phyloP scores from a whole-genome alignment of 805 yeast species.

The Candida verbasci region DNA sequence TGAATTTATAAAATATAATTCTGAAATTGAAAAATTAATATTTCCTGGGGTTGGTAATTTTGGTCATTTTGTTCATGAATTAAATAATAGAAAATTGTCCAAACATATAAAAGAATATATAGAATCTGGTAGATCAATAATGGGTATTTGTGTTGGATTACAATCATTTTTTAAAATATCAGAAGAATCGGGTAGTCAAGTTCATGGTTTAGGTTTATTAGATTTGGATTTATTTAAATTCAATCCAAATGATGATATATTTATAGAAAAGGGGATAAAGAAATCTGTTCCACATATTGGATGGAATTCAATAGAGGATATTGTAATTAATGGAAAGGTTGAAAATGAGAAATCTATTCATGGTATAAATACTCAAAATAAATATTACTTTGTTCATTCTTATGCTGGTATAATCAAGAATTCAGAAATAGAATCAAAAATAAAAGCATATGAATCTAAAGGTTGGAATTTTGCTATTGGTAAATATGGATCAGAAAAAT shows the following conservation, averaged over 20 bases:
- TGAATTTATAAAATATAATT: slow-evolving; percentile 43
- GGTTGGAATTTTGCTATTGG: slow-evolving; percentile 75
- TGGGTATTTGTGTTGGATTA: slow-evolving; percentile 98
- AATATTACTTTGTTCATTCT: slow-evolving; percentile 94
- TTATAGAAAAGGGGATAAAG: slow-evolving; percentile 22
- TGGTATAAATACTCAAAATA: slow-evolving; percentile 60
- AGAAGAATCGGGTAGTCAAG: slow-evolving; percentile 56
- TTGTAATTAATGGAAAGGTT: slow-evolving; percentile 19
- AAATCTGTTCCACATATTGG: slow-evolving; percentile 97
- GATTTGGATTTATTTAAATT: slow-evolving; percentile 53
- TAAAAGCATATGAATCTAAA: slow-evolving; percentile 11
- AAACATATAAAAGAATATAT: slow-evolving; percentile 66
- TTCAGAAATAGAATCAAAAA: slow-evolving; percentile 18
- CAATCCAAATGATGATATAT: slow-evolving; percentile 31
- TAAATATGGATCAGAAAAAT: slow-evolving; percentile 71
- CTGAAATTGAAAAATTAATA: slow-evolving; percentile 54
- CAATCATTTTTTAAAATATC: slow-evolving; percentile 78
- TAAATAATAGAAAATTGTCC: slow-evolving; percentile 57
- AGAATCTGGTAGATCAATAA: slow-evolving; percentile 72
- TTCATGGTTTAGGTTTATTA: slow-evolving; percentile 45
- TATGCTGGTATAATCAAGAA: slow-evolving; percentile 68
- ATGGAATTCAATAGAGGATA: slow-evolving; percentile 63
- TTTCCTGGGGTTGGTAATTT: slow-evolving; percentile 98
- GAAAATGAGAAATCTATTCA: slow-evolving; percentile 38
- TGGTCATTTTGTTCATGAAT: slow-evolving; percentile 83